Percentiles rank a stretch among this genome's conserved stretches.
phyloP scores from a whole-genome alignment of 192 early-diverging fungal species.

The Podila epicladia region DNA sequence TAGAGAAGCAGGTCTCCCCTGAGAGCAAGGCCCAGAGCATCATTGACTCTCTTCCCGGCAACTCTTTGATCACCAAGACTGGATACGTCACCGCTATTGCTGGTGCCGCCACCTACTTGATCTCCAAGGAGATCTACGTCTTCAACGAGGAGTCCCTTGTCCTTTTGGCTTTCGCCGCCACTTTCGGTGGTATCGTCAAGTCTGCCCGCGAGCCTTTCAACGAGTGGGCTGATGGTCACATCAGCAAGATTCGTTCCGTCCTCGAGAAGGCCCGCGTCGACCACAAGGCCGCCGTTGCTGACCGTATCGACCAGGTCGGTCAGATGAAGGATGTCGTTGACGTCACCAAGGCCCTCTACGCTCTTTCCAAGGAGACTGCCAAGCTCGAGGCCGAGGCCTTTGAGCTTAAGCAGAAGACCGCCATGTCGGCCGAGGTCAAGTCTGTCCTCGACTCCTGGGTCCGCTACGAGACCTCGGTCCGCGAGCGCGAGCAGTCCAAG shows the following conservation, averaged over 20 bases:
- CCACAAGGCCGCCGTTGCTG: constrained; percentile 91
- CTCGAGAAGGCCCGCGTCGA: constrained; percentile 86
- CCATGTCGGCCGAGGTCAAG: constrained; percentile 86
- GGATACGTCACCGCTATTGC: constrained; percentile 84
- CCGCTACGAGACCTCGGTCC: constrained; percentile 92
- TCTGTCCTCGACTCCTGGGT: constrained; percentile 95
- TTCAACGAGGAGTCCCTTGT: constrained; percentile 94
- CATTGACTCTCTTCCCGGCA: constrained; percentile 93
- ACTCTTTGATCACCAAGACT: constrained; percentile 89
- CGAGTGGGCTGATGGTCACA: constrained; percentile 76
- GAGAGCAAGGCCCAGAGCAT: constrained; percentile 89
- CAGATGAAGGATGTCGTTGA: constrained; percentile 94
- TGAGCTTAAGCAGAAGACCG: constrained; percentile 92
- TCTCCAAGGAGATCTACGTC: constrained; percentile 99
- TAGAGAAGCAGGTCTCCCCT: constrained; percentile 67
- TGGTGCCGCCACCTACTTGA: constrained; percentile 85
- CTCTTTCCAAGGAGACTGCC: constrained; percentile 95
- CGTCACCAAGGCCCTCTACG: constrained; percentile 92
- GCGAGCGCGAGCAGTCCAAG: constrained; percentile 93
- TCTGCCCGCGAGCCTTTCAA: constrained; percentile 84
- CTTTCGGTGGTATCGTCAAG: constrained; percentile 82
- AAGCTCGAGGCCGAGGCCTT: constrained; percentile 94
- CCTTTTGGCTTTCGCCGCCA: constrained; percentile 80
- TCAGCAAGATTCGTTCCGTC: constrained; percentile 82
- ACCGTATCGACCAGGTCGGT: constrained; percentile 90